Conservation (phyloP, 805 yeast genomes). For the Suhomyces pyralidae region DNA sequence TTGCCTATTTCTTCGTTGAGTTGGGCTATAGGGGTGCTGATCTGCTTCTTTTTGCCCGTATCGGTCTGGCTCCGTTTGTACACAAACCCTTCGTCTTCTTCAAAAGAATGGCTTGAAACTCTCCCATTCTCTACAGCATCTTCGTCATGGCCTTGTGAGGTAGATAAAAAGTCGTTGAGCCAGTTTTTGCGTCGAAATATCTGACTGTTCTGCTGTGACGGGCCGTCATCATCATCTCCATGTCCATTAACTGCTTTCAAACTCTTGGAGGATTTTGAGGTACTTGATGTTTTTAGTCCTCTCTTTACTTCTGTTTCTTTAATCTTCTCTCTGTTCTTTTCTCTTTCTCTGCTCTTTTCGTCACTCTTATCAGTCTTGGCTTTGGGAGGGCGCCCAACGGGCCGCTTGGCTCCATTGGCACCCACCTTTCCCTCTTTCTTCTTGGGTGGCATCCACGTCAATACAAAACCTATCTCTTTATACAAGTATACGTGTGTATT, state of each 20-base stretch:
- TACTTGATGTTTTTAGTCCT: background rate
- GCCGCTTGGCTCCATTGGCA: background rate
- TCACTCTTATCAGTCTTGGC: background rate
- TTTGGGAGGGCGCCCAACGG: background rate
- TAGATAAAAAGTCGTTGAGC: conserved; percentile 15
- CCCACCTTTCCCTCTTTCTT: background rate
- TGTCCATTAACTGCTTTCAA: background rate
- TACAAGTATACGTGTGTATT: too few species aligned
- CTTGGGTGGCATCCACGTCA: conserved; percentile 4
- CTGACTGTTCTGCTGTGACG: conserved; percentile 6
- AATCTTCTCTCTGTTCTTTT: background rate
- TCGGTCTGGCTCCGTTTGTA: conserved; percentile 24
- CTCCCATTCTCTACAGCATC: background rate
- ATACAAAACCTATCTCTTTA: too few species aligned
- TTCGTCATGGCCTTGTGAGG: background rate
- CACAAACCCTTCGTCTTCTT: conserved; percentile 34
- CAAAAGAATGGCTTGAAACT: conserved; percentile 9
- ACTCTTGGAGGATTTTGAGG: background rate
- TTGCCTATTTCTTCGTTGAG: conserved; percentile 18
- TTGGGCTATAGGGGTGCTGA: conserved; percentile 24
- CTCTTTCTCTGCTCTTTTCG: background rate
- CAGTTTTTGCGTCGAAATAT: conserved; percentile 18
- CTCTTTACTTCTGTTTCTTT: too few species aligned
- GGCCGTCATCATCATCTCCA: background rate
- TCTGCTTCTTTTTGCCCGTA: conserved; percentile 8